Evolutionary conservation across 2,329 filamentous ascomycete species (phyloP).

Genomic region (Alternaria sp.): DNA sequence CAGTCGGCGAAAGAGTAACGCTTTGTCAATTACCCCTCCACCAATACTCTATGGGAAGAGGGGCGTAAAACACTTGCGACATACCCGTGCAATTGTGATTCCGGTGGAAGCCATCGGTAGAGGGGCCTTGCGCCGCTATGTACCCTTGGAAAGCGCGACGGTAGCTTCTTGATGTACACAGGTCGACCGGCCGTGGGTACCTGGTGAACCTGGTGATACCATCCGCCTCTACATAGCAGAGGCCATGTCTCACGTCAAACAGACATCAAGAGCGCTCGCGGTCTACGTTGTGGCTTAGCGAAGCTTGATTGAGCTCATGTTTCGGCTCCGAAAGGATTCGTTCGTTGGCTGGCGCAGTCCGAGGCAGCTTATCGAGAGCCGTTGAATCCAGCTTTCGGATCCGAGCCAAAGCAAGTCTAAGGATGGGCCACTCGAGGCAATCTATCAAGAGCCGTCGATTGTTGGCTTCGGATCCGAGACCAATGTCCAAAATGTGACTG

Average conservation of each 20-base stretch:
- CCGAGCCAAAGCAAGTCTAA: too few relatives aligned
- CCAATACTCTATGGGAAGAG: conserved; percentile 32
- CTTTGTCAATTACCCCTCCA: conserved; percentile 49
- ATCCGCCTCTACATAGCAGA: background rate
- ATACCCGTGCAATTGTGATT: conserved; percentile 8
- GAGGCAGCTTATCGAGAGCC: too few relatives aligned
- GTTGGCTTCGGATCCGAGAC: background rate
- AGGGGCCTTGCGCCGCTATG: background rate
- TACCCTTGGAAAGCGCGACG: too few relatives aligned
- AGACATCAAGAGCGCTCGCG: background rate
- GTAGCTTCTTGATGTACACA: too few relatives aligned
- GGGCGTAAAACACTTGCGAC: conserved; percentile 50
- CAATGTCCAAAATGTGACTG: too few relatives aligned
- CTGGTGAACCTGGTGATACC: too few relatives aligned
- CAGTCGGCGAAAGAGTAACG: conserved; percentile 48
- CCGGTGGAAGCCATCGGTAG: background rate
- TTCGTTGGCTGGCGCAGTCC: background rate
- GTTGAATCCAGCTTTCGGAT: too few relatives aligned
- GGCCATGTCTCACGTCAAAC: background rate
- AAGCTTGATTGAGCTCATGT: background rate
- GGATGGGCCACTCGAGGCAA: too few relatives aligned
- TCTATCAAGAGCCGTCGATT: background rate
- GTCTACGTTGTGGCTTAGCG: background rate
- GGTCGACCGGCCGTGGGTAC: too few relatives aligned
- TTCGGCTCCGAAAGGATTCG: background rate